A percentile compares a stretch with the other conserved stretches of the same genome.
Conservation (phyloP, 2,329 filamentous ascomycete species). For the Trichoderma polysporum region DNA sequence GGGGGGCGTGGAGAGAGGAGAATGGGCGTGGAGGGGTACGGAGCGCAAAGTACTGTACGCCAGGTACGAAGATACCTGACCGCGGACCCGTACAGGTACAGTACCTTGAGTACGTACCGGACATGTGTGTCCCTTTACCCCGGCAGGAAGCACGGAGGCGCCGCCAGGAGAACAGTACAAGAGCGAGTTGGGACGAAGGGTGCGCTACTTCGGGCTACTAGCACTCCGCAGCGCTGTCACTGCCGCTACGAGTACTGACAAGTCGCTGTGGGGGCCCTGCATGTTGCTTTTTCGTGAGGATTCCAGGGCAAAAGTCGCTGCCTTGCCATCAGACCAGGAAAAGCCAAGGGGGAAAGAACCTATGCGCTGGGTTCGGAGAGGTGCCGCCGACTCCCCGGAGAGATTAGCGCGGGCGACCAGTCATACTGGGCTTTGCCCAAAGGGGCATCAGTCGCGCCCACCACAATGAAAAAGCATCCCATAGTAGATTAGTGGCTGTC, state of each 20-base stretch:
- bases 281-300: neutral
- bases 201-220: neutral
- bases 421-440: neutral
- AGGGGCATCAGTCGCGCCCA: slow-evolving; percentile 5
- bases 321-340: neutral
- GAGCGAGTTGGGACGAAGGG: neutral
- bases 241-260: neutral
- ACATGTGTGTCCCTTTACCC: neutral
- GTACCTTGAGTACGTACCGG: neutral
- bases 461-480: neutral
- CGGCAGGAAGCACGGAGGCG: slow-evolving; percentile 19
- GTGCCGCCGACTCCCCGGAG: slow-evolving; percentile 15
- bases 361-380: slow-evolving; percentile 19
- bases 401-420: slow-evolving; percentile 11
- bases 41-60: slow-evolving; percentile 12
- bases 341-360: slow-evolving; percentile 1
- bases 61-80: slow-evolving; percentile 5
- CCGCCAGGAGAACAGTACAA: neutral
- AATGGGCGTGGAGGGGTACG: neutral
- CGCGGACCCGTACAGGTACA: neutral
- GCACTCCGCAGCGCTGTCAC: neutral
- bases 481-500: neutral
- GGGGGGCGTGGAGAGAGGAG: neutral
- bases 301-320: slow-evolving; percentile 18
- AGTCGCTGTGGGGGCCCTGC: slow-evolving; percentile 13